Percentiles rank a stretch among this genome's conserved stretches.
Evolutionary conservation across 2,329 filamentous ascomycete genomes (phyloP).

Genomic region (Tolypocladium amazonense): DNA sequence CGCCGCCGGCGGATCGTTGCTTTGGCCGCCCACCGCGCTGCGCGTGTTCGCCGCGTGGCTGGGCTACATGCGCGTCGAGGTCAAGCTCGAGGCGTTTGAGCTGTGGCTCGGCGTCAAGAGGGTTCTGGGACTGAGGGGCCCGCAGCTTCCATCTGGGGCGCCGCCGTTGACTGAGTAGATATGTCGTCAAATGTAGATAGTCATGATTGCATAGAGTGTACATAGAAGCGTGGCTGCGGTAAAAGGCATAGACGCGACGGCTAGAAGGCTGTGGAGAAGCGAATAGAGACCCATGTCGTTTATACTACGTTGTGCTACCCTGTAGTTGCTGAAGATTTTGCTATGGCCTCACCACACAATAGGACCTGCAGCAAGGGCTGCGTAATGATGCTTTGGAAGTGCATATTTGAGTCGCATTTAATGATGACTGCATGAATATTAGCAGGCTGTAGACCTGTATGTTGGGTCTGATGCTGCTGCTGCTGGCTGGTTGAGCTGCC

Average conservation of each 20-base stretch:
- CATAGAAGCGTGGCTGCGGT: constrained; percentile 2
- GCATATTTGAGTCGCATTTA: too few relatives aligned
- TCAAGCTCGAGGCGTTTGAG: constrained; percentile 55
- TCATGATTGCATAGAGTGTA: constrained; percentile 6
- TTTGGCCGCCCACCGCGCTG: constrained; percentile 47
- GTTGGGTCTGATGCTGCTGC: too few relatives aligned
- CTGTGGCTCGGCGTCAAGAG: constrained; percentile 47
- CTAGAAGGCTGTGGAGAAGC: not conserved
- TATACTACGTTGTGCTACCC: not conserved
- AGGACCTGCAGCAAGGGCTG: too few relatives aligned
- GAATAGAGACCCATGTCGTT: not conserved
- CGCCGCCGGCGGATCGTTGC: constrained; percentile 35
- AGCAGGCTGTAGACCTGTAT: too few relatives aligned
- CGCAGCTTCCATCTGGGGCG: constrained; percentile 13
- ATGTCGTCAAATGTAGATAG: not conserved
- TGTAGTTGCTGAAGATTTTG: not conserved
- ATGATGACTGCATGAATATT: too few relatives aligned
- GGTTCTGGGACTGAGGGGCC: constrained; percentile 22
- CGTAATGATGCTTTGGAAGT: too few relatives aligned
- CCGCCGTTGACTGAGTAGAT: constrained; percentile 10
- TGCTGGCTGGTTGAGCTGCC: too few relatives aligned
- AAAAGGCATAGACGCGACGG: not conserved
- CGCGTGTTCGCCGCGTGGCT: constrained; percentile 46
- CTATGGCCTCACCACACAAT: not conserved
- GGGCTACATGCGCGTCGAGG: constrained; percentile 47